Evolutionary conservation across 2,329 filamentous ascomycete species (phyloP).

Genomic region (Phoma sp.): DNA sequence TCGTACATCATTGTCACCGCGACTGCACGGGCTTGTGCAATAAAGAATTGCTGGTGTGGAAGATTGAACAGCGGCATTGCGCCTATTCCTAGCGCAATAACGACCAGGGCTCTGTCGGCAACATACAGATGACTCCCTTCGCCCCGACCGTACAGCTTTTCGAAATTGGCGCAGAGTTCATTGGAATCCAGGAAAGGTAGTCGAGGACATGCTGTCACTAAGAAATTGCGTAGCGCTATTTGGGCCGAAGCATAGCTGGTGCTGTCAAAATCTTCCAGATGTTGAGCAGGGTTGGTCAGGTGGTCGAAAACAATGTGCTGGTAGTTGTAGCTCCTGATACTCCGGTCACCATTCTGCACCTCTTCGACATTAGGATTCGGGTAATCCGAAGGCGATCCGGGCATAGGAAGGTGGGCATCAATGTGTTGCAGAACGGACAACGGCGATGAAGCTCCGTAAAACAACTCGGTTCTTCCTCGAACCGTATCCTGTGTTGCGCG

Average conservation of each 20-base stretch:
- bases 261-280: not conserved
- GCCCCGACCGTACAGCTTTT: not conserved
- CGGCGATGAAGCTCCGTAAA: conserved; percentile 16
- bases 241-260: conserved; percentile 8
- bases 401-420: conserved; percentile 14
- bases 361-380: conserved; percentile 1
- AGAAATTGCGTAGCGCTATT: conserved; percentile 12
- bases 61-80: conserved; percentile 3
- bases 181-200: conserved; percentile 8
- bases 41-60: conserved; percentile 1
- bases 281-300: not conserved
- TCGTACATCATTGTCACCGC: conserved; percentile 8
- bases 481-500: conserved; percentile 13
- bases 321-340: conserved; percentile 17
- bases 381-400: conserved; percentile 1
- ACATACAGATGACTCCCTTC: not conserved
- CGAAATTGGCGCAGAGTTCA: conserved; percentile 4
- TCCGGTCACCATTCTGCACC: conserved; percentile 8
- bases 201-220: conserved; percentile 10
- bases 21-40: conserved; percentile 9
- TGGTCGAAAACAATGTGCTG: conserved; percentile 17
- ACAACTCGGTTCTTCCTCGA: conserved; percentile 10
- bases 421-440: conserved; percentile 17
- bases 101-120: conserved; percentile 1
- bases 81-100: conserved; percentile 6